These are phyloP conservation scores for Amanita phalloides DNA, from an alignment of 768 basidiomycete species.

Conservation along the genomic window DNA sequence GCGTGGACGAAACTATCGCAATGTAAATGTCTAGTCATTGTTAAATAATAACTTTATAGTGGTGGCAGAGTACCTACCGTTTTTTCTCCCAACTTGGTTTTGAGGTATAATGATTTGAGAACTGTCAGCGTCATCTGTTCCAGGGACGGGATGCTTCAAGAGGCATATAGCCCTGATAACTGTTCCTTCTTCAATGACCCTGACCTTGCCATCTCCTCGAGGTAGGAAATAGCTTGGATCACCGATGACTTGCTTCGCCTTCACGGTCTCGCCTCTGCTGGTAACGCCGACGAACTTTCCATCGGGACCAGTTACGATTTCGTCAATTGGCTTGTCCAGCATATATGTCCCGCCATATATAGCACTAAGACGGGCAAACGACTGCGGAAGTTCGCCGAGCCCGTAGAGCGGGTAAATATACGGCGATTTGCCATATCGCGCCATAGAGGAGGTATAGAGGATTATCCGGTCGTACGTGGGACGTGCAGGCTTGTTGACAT, in stretches of 20 bases:
- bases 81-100: constrained; percentile 88
- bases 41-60: not conserved
- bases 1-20: constrained; percentile 92
- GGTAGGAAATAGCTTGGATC: constrained; percentile 96
- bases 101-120: constrained; percentile 98
- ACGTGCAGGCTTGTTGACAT: constrained; percentile 87
- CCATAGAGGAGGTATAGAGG: constrained; percentile 97
- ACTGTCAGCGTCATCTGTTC: constrained; percentile 91
- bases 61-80: constrained; percentile 48
- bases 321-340: constrained; percentile 92
- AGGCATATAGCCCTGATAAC: constrained; percentile 96
- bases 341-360: constrained; percentile 99
- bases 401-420: constrained; percentile 99
- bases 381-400: constrained; percentile 96
- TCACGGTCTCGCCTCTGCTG: constrained; percentile 83
- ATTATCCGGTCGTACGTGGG: constrained; percentile 90
- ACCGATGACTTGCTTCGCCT: constrained; percentile 95
- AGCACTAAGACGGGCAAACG: constrained; percentile 94
- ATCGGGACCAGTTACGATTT: constrained; percentile 74
- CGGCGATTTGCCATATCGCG: constrained; percentile 97
- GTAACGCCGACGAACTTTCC: constrained; percentile 93
- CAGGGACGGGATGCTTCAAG: constrained; percentile 96
- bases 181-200: constrained; percentile 87
- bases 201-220: constrained; percentile 53
- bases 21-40: constrained; percentile 83